These are phyloP conservation scores for Malassezia brasiliensis DNA, from an alignment of 1,284 basidiomycete species.

Conservation along the genomic window DNA sequence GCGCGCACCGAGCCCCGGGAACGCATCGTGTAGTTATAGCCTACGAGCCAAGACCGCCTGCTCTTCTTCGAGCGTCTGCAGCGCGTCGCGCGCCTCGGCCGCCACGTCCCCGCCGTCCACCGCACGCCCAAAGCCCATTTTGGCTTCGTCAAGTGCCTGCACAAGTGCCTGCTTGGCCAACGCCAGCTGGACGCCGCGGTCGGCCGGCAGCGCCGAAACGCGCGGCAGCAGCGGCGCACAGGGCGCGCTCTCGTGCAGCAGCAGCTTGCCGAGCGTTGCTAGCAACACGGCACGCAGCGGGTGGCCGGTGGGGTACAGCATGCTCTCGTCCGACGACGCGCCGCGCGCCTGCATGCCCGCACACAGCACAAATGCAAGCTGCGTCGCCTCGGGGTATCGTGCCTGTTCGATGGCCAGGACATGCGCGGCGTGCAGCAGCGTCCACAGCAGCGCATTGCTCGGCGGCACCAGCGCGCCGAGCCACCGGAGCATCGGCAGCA, in stretches of 20 bases:
- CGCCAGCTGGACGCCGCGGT: constrained; percentile 15
- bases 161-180: constrained; percentile 23
- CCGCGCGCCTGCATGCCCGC: constrained; percentile 52
- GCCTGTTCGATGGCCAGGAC: constrained; percentile 14
- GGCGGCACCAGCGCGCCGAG: constrained; percentile 6
- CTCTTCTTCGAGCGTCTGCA: not conserved
- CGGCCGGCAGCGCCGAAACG: constrained; percentile 7
- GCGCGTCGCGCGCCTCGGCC: not conserved
- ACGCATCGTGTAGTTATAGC: constrained; percentile 1
- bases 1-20: not conserved
- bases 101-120: constrained; percentile 8
- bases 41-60: not conserved
- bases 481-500: constrained; percentile 18
- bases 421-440: constrained; percentile 10
- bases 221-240: constrained; percentile 2
- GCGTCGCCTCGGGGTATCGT: constrained; percentile 16
- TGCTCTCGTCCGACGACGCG: constrained; percentile 22
- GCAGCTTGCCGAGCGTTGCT: constrained; percentile 69
- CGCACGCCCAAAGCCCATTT: constrained; percentile 22
- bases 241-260: constrained; percentile 52
- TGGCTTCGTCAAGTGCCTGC: constrained; percentile 27
- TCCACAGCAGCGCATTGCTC: constrained; percentile 10
- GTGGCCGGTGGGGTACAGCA: constrained; percentile 60
- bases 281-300: constrained; percentile 67
- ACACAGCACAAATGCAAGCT: constrained; percentile 54